Base-by-base conservation (phyloP, 2,329 filamentous ascomycete genomes). In the Alternaria brassicae region DNA sequence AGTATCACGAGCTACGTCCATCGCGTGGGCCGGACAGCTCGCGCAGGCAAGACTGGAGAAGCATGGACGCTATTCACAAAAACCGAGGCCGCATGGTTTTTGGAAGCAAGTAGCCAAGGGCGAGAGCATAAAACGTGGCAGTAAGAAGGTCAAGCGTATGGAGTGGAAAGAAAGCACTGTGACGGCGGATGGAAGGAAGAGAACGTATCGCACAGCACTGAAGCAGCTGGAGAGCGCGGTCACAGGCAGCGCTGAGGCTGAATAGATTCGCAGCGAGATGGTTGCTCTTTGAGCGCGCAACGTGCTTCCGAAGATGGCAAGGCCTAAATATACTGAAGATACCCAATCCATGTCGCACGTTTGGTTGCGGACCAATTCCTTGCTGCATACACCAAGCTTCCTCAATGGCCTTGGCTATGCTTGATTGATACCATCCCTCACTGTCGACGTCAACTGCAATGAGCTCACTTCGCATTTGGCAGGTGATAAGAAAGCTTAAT, bases 61-160 rank as follows among this genome's bases (percentile, higher is more conserved):
- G 92, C 94, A 0, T 97, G 93, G 91, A 97, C 93, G 0, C 80
- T 99, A 12, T 88, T 96, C 48, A 89, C 89, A 4, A 89, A 93
- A 68, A 85, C 86, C 3, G 93, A 99, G 79, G 93, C 89, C 21
- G 86, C 90, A 42, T 97, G 95, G 93, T 99, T 98, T 79, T 93
- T 91, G 86, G 86, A 90, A 90, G 59, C 90, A 91, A 68, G 89
- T 98, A 62, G 90, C 88, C 2, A 85, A 84, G 56, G 81, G 81
- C 5, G 73, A 78, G 23, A 84, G 82, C 57, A 81, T 88, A 4
- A 76, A 79, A 57, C 81, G 86, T 48, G 74, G 72, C 3, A 73
- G 63, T 3, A 76, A 72, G 56, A 82, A 79, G 61, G 80, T 85
- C 25, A 77, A 78, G 62, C 79, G 83, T 41, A 68, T 81, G 40